These are phyloP conservation scores for Annulohypoxylon moriforme DNA, from an alignment of 495 filamentous ascomycete species.

Conservation along the genomic window DNA sequence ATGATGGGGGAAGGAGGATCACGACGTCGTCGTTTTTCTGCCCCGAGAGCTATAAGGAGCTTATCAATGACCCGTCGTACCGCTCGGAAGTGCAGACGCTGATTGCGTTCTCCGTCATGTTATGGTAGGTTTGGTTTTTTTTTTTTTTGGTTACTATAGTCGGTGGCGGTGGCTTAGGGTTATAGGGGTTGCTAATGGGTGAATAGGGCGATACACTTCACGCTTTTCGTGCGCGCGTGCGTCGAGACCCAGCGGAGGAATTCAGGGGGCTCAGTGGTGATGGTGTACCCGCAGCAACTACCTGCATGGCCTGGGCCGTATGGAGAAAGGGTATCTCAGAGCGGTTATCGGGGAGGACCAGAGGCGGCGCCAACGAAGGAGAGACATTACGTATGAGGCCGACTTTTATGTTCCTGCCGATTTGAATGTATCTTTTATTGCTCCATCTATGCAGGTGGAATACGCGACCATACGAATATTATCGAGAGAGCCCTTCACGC, in stretches of 20 bases:
- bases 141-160: not conserved
- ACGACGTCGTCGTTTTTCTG: slow-evolving; percentile 6
- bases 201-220: slow-evolving; percentile 49
- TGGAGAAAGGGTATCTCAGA: slow-evolving; percentile 3
- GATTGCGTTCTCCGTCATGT: slow-evolving; percentile 31
- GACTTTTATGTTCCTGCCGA: not conserved
- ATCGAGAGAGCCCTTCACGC: not conserved
- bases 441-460: not conserved
- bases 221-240: slow-evolving; percentile 56
- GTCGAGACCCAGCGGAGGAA: slow-evolving; percentile 51
- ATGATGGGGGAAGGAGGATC: not conserved
- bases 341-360: slow-evolving; percentile 7
- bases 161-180: not conserved
- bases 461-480: not conserved
- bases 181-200: slow-evolving; percentile 28
- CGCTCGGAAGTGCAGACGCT: slow-evolving; percentile 22
- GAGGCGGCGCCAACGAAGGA: slow-evolving; percentile 16
- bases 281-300: slow-evolving; percentile 28
- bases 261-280: slow-evolving; percentile 14
- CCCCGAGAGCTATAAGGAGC: slow-evolving; percentile 3
- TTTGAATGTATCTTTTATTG: not conserved
- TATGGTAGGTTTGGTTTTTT: slow-evolving; percentile 27
- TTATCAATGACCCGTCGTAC: slow-evolving; percentile 26
- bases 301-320: slow-evolving; percentile 19
- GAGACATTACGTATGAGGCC: slow-evolving; percentile 19